Evolutionary conservation across 129 eudicot species (phyloP).

Genomic region (Centrapalus pauciflorus): DNA sequence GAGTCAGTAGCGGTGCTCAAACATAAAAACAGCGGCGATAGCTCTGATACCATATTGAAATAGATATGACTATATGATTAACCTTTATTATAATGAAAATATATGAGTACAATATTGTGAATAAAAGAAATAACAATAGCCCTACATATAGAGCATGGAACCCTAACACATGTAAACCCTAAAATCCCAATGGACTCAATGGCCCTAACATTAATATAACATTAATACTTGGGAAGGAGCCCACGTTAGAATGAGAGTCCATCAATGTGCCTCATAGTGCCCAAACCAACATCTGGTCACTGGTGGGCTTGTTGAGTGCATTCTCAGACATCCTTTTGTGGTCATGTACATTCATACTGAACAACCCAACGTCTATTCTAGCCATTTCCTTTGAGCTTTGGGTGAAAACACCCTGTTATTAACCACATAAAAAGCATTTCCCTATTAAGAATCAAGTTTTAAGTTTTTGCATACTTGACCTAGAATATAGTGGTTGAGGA

Average conservation of each 20-base stretch:
- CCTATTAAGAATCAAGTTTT: slow-evolving; percentile 23
- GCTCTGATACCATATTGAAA: no score
- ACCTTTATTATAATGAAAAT: no score
- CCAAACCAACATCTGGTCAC: slow-evolving; percentile 69
- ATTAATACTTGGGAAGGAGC: no score
- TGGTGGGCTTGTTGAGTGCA: slow-evolving; percentile 61
- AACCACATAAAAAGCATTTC: slow-evolving; percentile 69
- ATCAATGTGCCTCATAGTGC: slow-evolving; percentile 65
- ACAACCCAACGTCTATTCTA: slow-evolving; percentile 57
- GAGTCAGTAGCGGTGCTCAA: no score
- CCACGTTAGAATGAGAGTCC: slow-evolving; percentile 57
- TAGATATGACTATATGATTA: no score
- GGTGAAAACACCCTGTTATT: slow-evolving; percentile 64
- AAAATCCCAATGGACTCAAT: no score
- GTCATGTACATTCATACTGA: slow-evolving; percentile 54
- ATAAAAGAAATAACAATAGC: no score
- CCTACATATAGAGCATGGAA: no score
- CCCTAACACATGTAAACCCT: no score
- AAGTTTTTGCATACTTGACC: slow-evolving; percentile 51
- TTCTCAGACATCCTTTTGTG: slow-evolving; percentile 57
- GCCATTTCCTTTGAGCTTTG: slow-evolving; percentile 58
- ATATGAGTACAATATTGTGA: no score
- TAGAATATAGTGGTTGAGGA: slow-evolving; percentile 77
- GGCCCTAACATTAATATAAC: no score
- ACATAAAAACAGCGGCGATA: no score